Evolutionary conservation across 2,329 filamentous ascomycete genomes (phyloP), one percentile per base, ranked within the genome.

Genomic region (Nectriaceae sp.): DNA sequence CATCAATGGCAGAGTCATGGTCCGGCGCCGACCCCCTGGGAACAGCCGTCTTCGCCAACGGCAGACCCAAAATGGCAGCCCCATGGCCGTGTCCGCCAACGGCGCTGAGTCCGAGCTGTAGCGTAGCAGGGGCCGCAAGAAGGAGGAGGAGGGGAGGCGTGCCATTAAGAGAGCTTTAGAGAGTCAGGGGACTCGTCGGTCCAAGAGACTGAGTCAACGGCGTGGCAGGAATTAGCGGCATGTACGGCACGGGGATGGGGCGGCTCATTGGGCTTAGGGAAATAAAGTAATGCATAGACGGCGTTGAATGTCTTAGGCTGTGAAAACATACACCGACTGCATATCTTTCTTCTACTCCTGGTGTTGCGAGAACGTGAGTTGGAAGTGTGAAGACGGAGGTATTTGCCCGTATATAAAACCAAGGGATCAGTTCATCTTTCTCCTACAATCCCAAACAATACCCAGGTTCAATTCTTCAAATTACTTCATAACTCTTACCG

Each of bases 21-120:
- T 71, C 39, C 72, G 75, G 44, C 70, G 76, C 47, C 75, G 75
- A 21, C 71, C 72, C 5, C 68, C 70, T 11, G 75, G 72, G 16
- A 72, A 66, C 49, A 63, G 68, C 33, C 70, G 72, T 42, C 66
- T 72, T 39, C 71, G 73, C 42, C 71, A 71, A 54, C 65, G 73
- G 49, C 75, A 75, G 56, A 68, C 68, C 35, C 74, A 78, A 54
- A 80, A 79, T 55, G 79, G 78, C 31, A 83, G 79, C 56, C 78
- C 79, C 4, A 83, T 83, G 77, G 71, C 72, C 4, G 54, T 80
- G 42, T 81, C 82, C 54, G 69, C 77, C 4, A 82, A 82, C 50
- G 79, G 78, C 44, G 79, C 73, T 47, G 79, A 83, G 63, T 80
- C 79, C 26, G 80, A 82, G 66, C 74, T 83, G 59, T 72, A 72